A percentile compares a stretch with the other conserved stretches of the same genome.
These are phyloP conservation scores for Pilasporangium apinafurcum DNA, from an alignment of 352 stramenopile species.

Conservation along the genomic window DNA sequence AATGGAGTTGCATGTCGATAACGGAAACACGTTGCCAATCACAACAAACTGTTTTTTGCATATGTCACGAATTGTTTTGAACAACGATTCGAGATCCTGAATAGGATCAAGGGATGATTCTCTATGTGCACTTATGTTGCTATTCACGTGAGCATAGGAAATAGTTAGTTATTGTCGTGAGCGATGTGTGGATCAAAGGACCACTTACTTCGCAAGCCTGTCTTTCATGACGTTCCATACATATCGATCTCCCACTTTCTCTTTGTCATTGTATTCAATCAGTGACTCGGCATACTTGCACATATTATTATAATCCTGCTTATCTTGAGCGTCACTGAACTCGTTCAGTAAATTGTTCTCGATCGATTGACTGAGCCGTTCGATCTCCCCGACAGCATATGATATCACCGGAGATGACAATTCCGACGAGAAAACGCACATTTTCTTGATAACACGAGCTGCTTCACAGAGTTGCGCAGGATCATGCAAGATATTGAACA, in stretches of 20 bases:
- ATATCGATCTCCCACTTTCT: constrained; percentile 76
- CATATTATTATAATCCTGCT: constrained; percentile 40
- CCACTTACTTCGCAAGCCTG: constrained; percentile 36
- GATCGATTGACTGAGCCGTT: constrained; percentile 64
- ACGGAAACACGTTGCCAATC: constrained; percentile 55
- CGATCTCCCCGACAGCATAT: constrained; percentile 60
- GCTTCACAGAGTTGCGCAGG: constrained; percentile 68
- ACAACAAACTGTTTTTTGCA: constrained; percentile 69
- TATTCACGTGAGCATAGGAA: not conserved
- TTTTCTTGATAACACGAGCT: constrained; percentile 62
- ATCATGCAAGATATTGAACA: constrained; percentile 64
- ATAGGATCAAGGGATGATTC: constrained; percentile 41
- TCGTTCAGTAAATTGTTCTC: constrained; percentile 69
- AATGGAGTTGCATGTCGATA: constrained; percentile 26
- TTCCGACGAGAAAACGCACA: constrained; percentile 64
- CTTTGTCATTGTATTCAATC: constrained; percentile 78
- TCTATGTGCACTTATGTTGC: constrained; percentile 9
- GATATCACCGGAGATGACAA: constrained; percentile 51
- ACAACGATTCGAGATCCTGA: constrained; percentile 60
- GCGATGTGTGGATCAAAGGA: not conserved
- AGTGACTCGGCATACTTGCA: constrained; percentile 54
- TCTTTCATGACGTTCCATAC: constrained; percentile 85
- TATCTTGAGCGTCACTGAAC: constrained; percentile 70
- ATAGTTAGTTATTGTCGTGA: not conserved
- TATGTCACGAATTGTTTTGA: constrained; percentile 44